Evolutionary conservation across 371 early-diverging fungal genomes (phyloP).

Genomic region (Mortierella sp.): DNA sequence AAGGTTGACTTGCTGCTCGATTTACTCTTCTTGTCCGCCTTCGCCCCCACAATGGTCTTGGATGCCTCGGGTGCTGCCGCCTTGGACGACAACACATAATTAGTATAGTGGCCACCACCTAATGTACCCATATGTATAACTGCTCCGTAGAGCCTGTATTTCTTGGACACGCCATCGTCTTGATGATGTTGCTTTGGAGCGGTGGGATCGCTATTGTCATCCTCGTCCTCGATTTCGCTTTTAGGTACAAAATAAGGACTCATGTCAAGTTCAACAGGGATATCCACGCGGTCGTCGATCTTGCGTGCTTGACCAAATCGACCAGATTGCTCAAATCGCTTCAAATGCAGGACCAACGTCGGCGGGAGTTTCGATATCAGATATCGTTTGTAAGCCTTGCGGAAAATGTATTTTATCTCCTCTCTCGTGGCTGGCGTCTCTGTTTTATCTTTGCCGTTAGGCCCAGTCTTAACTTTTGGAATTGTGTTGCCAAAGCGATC

Average conservation of each 20-base stretch:
- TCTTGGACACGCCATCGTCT: constrained; percentile 17
- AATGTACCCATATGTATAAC: constrained; percentile 85
- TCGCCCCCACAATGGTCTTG: neutral
- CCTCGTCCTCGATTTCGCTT: constrained; percentile 51
- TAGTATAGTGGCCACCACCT: constrained; percentile 85
- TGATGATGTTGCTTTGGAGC: constrained; percentile 1
- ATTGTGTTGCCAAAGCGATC: constrained; percentile 21
- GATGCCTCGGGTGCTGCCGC: constrained; percentile 10
- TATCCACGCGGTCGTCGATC: constrained; percentile 62
- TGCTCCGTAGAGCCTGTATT: constrained; percentile 81
- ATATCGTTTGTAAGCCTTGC: constrained; percentile 56
- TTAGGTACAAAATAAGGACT: constrained; percentile 60
- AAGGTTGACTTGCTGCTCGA: constrained; percentile 5
- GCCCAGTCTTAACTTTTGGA: neutral
- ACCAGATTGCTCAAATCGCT: constrained; percentile 69
- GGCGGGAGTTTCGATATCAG: constrained; percentile 59
- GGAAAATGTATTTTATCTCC: constrained; percentile 28
- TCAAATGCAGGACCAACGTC: constrained; percentile 69
- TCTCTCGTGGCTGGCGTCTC: neutral
- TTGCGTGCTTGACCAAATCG: constrained; percentile 47
- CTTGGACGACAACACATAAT: constrained; percentile 62
- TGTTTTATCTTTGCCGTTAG: neutral
- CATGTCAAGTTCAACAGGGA: constrained; percentile 65
- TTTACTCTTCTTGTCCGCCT: neutral
- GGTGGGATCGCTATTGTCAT: constrained; percentile 1